Evolutionary conservation across 2,329 filamentous ascomycete genomes (phyloP).

Genomic region (Cladorrhinum sp.): DNA sequence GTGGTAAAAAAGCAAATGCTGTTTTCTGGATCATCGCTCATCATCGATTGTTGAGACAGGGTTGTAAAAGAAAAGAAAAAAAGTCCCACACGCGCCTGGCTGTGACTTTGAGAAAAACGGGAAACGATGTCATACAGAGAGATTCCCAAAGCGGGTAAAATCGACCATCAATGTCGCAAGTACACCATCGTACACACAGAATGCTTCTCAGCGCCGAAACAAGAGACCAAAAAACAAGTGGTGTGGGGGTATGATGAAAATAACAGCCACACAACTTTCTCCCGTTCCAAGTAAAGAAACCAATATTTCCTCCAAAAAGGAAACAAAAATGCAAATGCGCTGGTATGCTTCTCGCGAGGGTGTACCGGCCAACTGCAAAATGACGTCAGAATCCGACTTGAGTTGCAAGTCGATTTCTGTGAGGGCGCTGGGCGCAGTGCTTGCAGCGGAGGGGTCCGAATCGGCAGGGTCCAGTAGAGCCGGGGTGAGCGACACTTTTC

Average conservation of each 20-base stretch:
- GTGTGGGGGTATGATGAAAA: no score
- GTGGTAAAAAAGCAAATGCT: neutral
- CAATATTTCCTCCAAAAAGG: neutral
- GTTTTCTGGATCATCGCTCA: neutral
- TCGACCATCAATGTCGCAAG: neutral
- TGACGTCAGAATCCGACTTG: neutral
- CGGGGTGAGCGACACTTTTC: constrained; percentile 4
- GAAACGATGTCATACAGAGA: neutral
- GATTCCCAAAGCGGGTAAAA: neutral
- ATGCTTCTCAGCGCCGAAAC: no score
- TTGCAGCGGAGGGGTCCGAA: constrained; percentile 2
- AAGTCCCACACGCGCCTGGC: neutral
- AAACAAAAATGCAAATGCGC: neutral
- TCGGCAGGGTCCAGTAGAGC: constrained; percentile 11
- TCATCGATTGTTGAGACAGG: neutral
- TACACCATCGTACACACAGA: no score
- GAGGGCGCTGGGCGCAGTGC: neutral
- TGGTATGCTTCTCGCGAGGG: neutral
- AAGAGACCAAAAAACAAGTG: no score
- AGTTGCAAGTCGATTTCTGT: neutral
- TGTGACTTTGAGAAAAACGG: neutral
- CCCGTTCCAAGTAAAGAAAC: neutral
- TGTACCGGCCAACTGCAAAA: neutral
- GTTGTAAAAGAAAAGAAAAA: neutral
- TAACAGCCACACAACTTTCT: no score